Base-by-base conservation (phyloP, 306 rosid species). In the Dryas alaskensis region DNA sequence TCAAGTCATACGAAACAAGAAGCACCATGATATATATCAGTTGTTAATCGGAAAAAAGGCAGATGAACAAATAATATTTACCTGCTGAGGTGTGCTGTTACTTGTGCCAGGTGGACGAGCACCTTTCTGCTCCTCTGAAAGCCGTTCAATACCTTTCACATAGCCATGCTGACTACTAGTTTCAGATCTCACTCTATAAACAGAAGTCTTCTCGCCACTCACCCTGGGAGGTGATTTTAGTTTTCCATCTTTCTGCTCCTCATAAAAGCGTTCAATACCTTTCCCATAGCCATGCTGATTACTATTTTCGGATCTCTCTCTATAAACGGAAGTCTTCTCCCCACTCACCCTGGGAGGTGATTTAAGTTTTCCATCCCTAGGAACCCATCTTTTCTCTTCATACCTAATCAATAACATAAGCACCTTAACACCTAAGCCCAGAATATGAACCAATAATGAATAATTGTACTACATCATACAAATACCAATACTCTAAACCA, bases 331-430 rank as follows among this genome's bases (percentile, higher is more conserved):
- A 62, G 81, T 59, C 66, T 70, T 89, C 50, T 84, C 92, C 65
- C 81, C 87, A 53, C 13, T 84, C 73, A 60, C 74, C 67, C 77
- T 73, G 67, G 98, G 76, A 42, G 94, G 84, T 44, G 90, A 79
- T 77, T 60, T 92, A 13, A 82, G 73, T 74, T 85, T 82, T 65
- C 88, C 92, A 85, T 87, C 89, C 81, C 86, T 84, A 48, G 96
- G 42, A 80, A 87, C 75, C 98, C 98, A 92, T 76, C 90, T 84
- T 83, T 92, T 90, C 40, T 83, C 93, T 73, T 90, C 98, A 85
- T 92, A 92, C 88, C 98, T 92, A 37, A 55, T 53, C 39, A 42
- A 73, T 52, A 65, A 75, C 55, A 55, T 3, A 67, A 75, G 73
- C 65, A 65, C 31, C 54, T 40, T 52, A 75, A 75, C 65, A 54